Evolutionary conservation across 1,284 basidiomycete species (phyloP), one percentile per base, ranked within the genome.

Genomic region (Anthracocystis setariae): DNA sequence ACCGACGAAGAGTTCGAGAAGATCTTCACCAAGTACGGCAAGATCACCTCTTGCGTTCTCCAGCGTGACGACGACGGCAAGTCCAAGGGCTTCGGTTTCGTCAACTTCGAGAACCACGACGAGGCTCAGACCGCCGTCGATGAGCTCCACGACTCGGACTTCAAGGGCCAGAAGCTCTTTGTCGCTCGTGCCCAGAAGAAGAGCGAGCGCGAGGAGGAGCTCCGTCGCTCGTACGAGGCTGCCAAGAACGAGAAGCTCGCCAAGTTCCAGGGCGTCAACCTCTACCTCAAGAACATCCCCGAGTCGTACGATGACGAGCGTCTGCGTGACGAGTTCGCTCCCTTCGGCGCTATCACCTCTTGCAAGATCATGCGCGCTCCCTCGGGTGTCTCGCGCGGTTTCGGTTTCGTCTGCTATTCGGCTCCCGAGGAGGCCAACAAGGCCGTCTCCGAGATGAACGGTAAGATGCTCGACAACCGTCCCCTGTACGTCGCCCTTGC

Each of bases 401-500:
- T 99, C 82, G 96, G 96, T 78, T 99, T 99, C 84, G 96, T 99
- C 76, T 99, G 96, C 86, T 99, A 94, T 88, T 93, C 93, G 43
- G 91, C 93, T 62, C 94, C 96, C 53, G 96, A 99, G 79, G 96
- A 99, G 86, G 95, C 96, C 47, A 98, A 94, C 84, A 98, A 98
- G 87, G 96, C 96, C 66, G 94, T 98, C 73, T 92, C 93, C 56
- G 96, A 99, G 87, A 97, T 99, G 94, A 98, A 98, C 89, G 97
- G 97, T 88, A 98, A 98, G 88, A 98, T 98, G 92, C 93, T 98
- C 82, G 94, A 95, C 76, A 89, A 91, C 81, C 98, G 98, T 86
- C 96, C 96, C 53, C 90, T 99, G 79, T 99, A 98, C 84, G 96
- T 99, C 83, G 95, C 95, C 52, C 90, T 98, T 66, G 96, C 96